Conservation (phyloP, 1,139 yeast genomes). For the Saccharomycopsis hybrid region DNA sequence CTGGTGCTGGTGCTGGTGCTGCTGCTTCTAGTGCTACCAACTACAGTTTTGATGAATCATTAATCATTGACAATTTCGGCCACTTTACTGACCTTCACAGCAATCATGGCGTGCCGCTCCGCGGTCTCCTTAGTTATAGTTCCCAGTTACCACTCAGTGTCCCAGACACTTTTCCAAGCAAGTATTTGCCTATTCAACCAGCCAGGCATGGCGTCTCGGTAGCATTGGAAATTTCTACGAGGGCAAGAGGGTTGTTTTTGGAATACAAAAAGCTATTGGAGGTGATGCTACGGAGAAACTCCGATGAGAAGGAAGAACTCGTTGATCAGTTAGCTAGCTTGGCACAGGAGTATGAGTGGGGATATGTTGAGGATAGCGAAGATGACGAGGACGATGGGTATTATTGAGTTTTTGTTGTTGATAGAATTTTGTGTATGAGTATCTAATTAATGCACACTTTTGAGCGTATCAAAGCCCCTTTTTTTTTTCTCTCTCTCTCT, state of each 20-base stretch:
- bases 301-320: constrained; percentile 65
- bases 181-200: constrained; percentile 21
- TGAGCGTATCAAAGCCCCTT: too few species aligned
- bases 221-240: constrained; percentile 41
- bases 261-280: constrained; percentile 43
- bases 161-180: constrained; percentile 33
- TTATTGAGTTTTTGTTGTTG: too few species aligned
- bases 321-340: constrained; percentile 47
- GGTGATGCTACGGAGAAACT: constrained; percentile 34
- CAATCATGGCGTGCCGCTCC: constrained; percentile 14
- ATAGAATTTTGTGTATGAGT: too few species aligned
- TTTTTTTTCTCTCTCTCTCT: too few species aligned
- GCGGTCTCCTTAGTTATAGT: constrained; percentile 19
- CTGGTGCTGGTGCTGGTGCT: background rate
- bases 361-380: constrained; percentile 42
- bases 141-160: constrained; percentile 24
- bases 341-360: constrained; percentile 50
- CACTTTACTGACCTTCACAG: constrained; percentile 7
- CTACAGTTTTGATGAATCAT: constrained; percentile 11
- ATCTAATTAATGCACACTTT: too few species aligned
- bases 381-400: constrained; percentile 1
- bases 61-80: constrained; percentile 17
- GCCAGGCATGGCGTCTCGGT: constrained; percentile 23
- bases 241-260: constrained; percentile 40
- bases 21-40: background rate